Percentiles rank a stretch among this genome's conserved stretches.
Evolutionary conservation across 768 basidiomycete species (phyloP).

Genomic region (Rubroboletus satanas): DNA sequence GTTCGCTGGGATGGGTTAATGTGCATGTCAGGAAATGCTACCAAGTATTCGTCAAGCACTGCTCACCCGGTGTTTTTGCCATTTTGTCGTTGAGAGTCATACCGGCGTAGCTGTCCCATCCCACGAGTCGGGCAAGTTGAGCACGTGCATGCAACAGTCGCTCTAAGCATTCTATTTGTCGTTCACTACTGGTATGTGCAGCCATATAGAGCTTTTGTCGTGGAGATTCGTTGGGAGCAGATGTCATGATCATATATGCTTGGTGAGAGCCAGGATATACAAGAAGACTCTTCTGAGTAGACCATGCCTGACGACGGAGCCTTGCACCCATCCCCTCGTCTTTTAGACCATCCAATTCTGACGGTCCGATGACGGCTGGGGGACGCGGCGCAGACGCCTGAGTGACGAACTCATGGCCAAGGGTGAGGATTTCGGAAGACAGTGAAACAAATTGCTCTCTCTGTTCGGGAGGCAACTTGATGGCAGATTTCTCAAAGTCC

Average conservation of each 20-base stretch:
- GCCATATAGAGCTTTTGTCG: constrained; percentile 81
- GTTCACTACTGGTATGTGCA: constrained; percentile 67
- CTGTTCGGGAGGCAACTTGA: constrained; percentile 75
- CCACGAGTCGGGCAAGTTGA: constrained; percentile 80
- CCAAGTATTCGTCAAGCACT: neutral
- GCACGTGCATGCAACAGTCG: constrained; percentile 70
- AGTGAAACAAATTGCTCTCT: constrained; percentile 82
- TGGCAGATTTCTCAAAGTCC: constrained; percentile 97
- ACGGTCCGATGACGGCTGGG: constrained; percentile 63
- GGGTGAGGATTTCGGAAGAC: constrained; percentile 82
- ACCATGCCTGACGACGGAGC: constrained; percentile 69
- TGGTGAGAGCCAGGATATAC: constrained; percentile 86
- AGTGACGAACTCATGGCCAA: constrained; percentile 82
- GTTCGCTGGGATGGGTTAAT: constrained; percentile 51
- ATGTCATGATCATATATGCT: constrained; percentile 90
- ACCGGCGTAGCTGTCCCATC: constrained; percentile 80
- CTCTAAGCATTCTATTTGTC: constrained; percentile 77
- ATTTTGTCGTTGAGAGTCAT: constrained; percentile 93
- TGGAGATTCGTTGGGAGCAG: constrained; percentile 80
- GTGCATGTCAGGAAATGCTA: neutral
- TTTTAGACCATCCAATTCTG: constrained; percentile 68
- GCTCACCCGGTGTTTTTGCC: constrained; percentile 86
- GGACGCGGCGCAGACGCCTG: constrained; percentile 60
- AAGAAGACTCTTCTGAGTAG: constrained; percentile 69
- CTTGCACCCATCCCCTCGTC: constrained; percentile 74